phyloP scores from a whole-genome alignment of 768 basidiomycete species.

The Gyrodon lividus region DNA sequence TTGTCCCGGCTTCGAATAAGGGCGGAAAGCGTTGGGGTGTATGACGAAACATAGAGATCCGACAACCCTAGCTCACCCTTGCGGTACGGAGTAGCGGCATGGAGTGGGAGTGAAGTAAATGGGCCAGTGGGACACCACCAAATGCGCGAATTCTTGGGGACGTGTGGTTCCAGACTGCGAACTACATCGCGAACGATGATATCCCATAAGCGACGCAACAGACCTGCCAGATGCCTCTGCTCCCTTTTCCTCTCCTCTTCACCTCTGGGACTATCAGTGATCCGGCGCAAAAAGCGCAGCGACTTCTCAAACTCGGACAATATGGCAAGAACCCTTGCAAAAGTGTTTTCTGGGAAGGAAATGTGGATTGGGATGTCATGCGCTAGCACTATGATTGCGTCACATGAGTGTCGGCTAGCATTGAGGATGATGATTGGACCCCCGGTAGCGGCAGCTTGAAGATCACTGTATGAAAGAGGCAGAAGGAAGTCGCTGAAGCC shows the following conservation, averaged over 20 bases:
- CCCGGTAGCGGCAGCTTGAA: slow-evolving; percentile 15
- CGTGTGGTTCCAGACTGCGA: slow-evolving; percentile 11
- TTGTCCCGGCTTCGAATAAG: slow-evolving; percentile 20
- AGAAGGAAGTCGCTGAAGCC: slow-evolving; percentile 24
- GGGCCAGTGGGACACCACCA: slow-evolving; percentile 32
- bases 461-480: slow-evolving; percentile 18
- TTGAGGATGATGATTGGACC: slow-evolving; percentile 37
- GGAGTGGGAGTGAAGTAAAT: slow-evolving; percentile 29
- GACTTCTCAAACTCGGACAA: slow-evolving; percentile 4
- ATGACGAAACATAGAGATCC: slow-evolving; percentile 30
- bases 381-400: slow-evolving; percentile 18
- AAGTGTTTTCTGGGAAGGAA: slow-evolving; percentile 9
- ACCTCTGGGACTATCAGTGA: neutral
- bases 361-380: slow-evolving; percentile 10
- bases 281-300: neutral
- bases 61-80: slow-evolving; percentile 15
- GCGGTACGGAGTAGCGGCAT: slow-evolving; percentile 25
- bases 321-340: slow-evolving; percentile 1
- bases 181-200: slow-evolving; percentile 20
- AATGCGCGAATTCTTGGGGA: slow-evolving; percentile 14
- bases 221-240: neutral
- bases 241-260: neutral
- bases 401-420: slow-evolving; percentile 19
- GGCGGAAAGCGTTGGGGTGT: slow-evolving; percentile 29
- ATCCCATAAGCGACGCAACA: slow-evolving; percentile 24